phyloP scores from a whole-genome alignment of 192 early-diverging fungal species.

The Backusella parvicylindrica region DNA sequence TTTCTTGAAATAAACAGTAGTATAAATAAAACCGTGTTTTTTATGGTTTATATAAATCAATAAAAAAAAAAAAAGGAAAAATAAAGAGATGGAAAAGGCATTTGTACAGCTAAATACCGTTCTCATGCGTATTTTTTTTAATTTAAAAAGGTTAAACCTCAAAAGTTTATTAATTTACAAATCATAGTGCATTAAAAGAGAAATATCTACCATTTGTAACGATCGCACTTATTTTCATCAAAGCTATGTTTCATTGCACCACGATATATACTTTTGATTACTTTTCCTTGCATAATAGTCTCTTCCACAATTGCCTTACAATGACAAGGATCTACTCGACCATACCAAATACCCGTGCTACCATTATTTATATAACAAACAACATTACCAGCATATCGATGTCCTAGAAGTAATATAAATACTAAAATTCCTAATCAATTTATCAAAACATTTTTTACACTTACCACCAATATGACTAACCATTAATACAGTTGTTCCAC shows the following conservation, averaged over 20 bases:
- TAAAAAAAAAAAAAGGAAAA: no score
- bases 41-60: no score
- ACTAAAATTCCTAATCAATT: neutral
- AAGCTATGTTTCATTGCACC: constrained; percentile 51
- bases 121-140: no score
- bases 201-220: neutral
- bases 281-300: constrained; percentile 43
- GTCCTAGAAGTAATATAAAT: constrained; percentile 28
- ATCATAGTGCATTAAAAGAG: neutral
- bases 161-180: neutral
- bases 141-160: no score
- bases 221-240: constrained; percentile 13
- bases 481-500: constrained; percentile 39
- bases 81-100: no score
- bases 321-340: constrained; percentile 51
- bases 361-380: constrained; percentile 48
- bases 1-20: no score
- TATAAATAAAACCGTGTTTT: no score
- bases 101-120: no score
- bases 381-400: constrained; percentile 58
- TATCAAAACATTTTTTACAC: neutral
- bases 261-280: constrained; percentile 52
- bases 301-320: constrained; percentile 44
- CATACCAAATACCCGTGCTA: constrained; percentile 53
- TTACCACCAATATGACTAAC: constrained; percentile 54